A percentile compares a stretch with the other conserved stretches of the same genome.
Conservation (phyloP, 2,329 filamentous ascomycete species). For the Fonsecaea nubica region DNA sequence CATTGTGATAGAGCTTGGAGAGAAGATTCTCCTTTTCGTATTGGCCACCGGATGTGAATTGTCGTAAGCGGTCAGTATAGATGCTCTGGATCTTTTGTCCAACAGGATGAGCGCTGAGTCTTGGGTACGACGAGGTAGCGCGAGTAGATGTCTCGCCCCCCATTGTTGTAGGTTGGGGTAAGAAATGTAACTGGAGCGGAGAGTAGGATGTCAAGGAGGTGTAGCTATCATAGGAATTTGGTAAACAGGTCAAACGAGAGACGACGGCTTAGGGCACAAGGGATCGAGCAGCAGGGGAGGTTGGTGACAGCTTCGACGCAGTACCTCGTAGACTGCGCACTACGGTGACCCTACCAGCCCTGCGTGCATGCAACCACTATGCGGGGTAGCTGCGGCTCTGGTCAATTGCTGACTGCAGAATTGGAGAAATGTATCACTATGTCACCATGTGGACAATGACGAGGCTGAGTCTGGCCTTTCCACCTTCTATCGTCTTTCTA, state of each 20-base stretch:
- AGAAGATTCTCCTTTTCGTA: slow-evolving; percentile 77
- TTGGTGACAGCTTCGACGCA: background rate
- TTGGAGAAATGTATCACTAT: background rate
- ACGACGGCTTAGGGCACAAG: background rate
- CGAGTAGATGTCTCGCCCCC: slow-evolving; percentile 47
- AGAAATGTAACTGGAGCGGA: background rate
- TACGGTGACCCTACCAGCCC: background rate
- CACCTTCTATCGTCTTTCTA: background rate
- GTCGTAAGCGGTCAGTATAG: slow-evolving; percentile 80
- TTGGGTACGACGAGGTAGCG: slow-evolving; percentile 55
- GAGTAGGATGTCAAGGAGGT: background rate
- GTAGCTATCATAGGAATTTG: background rate
- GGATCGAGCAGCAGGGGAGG: background rate
- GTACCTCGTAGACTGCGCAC: background rate
- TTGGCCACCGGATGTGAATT: slow-evolving; percentile 83
- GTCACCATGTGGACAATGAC: background rate
- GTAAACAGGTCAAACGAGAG: background rate
- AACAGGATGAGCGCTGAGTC: slow-evolving; percentile 59
- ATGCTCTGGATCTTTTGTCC: slow-evolving; percentile 85
- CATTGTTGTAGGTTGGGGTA: slow-evolving; percentile 40
- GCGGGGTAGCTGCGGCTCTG: slow-evolving; percentile 3
- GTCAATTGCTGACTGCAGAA: background rate
- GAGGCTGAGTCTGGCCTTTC: background rate
- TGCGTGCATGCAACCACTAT: background rate
- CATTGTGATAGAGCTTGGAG: slow-evolving; percentile 75